phyloP scores from a whole-genome alignment of 1,139 yeast species.

The Scheffersomyces titani region DNA sequence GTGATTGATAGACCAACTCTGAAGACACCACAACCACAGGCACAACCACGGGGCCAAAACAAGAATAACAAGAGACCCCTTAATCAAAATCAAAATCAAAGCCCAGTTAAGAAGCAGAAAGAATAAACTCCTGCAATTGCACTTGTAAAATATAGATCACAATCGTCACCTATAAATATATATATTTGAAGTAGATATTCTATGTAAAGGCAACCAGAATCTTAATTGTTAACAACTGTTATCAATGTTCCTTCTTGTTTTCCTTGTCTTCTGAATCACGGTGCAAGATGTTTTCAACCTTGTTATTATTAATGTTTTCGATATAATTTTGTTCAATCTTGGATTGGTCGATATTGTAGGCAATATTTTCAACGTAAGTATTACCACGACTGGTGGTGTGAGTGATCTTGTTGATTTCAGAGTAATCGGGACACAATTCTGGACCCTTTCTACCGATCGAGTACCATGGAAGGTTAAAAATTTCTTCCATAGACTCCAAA shows the following conservation, averaged over 20 bases:
- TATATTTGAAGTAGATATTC: no score
- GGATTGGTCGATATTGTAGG: conserved; percentile 16
- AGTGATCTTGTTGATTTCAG: conserved; percentile 40
- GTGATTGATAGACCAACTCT: conserved; percentile 14
- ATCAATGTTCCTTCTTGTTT: not conserved
- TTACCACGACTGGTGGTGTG: conserved; percentile 18
- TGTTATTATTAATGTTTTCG: conserved; percentile 9
- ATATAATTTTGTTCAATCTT: conserved; percentile 13
- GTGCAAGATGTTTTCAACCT: not conserved
- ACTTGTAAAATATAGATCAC: not conserved
- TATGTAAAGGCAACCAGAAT: no score
- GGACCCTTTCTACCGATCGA: conserved; percentile 55
- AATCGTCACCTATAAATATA: no score
- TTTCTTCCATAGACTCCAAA: conserved; percentile 58
- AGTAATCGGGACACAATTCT: conserved; percentile 53
- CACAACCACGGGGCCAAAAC: not conserved
- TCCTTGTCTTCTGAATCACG: conserved; percentile 2
- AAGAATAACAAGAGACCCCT: not conserved
- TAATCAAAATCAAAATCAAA: not conserved
- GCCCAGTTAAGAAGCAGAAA: not conserved
- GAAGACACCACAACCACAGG: not conserved
- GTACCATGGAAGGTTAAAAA: conserved; percentile 62
- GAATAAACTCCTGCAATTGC: not conserved
- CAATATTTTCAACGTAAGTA: conserved; percentile 20
- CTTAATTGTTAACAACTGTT: not conserved